These are phyloP conservation scores for Crassisporium funariophilum DNA, from an alignment of 768 basidiomycete genomes.

Conservation along the genomic window DNA sequence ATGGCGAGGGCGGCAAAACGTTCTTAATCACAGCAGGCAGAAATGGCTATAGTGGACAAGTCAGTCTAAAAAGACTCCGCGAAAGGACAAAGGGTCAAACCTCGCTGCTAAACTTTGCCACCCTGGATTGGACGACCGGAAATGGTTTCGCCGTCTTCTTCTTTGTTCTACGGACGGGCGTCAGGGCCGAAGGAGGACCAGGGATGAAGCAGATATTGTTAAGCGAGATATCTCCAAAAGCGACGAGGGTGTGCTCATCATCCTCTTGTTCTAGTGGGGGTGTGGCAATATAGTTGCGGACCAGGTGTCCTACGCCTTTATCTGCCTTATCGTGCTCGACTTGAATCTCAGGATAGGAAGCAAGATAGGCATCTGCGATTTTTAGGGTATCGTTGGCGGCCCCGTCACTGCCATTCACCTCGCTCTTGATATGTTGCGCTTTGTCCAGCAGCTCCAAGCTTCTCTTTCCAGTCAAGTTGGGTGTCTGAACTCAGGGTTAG, in stretches of 20 bases:
- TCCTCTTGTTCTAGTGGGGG: conserved; percentile 26
- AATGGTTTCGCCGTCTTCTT: conserved; percentile 2
- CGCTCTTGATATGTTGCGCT: too few species aligned
- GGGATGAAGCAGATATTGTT: conserved; percentile 38
- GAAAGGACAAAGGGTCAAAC: conserved; percentile 3
- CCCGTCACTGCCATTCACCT: too few species aligned
- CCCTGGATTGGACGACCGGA: too few species aligned
- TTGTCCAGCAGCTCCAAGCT: too few species aligned
- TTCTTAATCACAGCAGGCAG: conserved; percentile 25
- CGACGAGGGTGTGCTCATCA: conserved; percentile 43
- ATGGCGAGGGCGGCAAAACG: conserved; percentile 23
- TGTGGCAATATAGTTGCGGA: not conserved
- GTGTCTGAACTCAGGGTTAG: too few species aligned
- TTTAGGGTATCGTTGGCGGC: too few species aligned
- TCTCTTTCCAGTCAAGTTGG: too few species aligned
- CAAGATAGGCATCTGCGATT: too few species aligned
- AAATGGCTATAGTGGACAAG: conserved; percentile 15
- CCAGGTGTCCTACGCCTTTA: too few species aligned
- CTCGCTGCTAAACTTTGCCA: too few species aligned
- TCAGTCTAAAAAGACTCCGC: conserved; percentile 1
- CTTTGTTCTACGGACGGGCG: conserved; percentile 18
- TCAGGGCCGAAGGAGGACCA: conserved; percentile 25
- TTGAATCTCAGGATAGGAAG: too few species aligned
- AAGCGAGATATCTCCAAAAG: conserved; percentile 48
- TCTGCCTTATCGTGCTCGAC: too few species aligned